phyloP scores from a whole-genome alignment of 169 alveolate genomes.

The Theileria orientalis region DNA sequence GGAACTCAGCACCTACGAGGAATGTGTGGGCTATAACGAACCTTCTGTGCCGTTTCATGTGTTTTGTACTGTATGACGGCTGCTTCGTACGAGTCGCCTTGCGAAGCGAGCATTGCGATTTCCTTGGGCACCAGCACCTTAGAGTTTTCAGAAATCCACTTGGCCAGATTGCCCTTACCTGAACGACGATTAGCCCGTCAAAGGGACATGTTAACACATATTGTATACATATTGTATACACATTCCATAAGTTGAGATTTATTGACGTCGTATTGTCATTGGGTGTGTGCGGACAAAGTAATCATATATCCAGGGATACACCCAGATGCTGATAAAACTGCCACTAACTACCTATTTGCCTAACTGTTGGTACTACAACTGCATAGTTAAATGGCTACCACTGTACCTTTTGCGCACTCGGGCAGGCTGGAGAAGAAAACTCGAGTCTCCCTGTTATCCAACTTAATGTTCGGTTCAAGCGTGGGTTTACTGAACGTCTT shows the following conservation, averaged over 20 bases:
- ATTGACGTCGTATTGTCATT: no score
- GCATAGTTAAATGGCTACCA: no score
- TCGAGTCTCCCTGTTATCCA: conserved; percentile 29
- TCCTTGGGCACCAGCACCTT: conserved; percentile 41
- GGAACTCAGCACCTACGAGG: conserved; percentile 32
- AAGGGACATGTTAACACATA: background rate
- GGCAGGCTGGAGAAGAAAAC: conserved; percentile 38
- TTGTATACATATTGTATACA: background rate
- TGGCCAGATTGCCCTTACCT: conserved; percentile 59
- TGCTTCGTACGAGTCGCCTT: conserved; percentile 15
- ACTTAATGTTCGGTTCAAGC: background rate
- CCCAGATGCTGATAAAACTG: no score
- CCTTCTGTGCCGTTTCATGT: conserved; percentile 32
- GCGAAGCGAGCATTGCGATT: conserved; percentile 63
- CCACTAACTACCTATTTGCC: no score
- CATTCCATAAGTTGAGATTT: no score
- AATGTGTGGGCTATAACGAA: conserved; percentile 1
- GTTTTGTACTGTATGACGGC: conserved; percentile 45
- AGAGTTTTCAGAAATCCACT: conserved; percentile 51
- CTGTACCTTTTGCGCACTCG: conserved; percentile 45
- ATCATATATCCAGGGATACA: no score
- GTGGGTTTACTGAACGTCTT: conserved; percentile 6
- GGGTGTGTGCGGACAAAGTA: no score
- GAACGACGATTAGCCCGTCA: background rate
- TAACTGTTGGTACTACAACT: no score